These are phyloP conservation scores for Lyophyllum semitale DNA, from an alignment of 768 basidiomycete genomes.

Conservation along the genomic window DNA sequence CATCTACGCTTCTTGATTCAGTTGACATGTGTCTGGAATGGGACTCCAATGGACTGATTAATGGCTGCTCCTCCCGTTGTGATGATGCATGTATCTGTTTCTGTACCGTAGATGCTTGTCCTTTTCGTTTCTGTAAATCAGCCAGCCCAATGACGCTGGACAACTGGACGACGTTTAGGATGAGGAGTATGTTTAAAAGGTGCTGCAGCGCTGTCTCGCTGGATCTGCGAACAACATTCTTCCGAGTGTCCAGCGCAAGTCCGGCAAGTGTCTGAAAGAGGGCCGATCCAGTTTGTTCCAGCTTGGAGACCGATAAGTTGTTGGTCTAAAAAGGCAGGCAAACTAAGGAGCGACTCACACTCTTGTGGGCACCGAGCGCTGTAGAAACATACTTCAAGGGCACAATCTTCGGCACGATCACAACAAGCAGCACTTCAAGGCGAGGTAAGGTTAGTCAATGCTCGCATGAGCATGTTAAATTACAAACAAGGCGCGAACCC, in stretches of 20 bases:
- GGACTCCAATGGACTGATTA: constrained; percentile 13
- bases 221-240: constrained; percentile 25
- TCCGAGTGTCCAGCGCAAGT: constrained; percentile 55
- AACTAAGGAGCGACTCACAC: constrained; percentile 44
- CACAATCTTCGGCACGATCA: constrained; percentile 75
- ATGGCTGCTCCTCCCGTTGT: constrained; percentile 5
- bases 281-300: constrained; percentile 75
- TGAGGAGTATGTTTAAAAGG: constrained; percentile 58
- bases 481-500: constrained; percentile 71
- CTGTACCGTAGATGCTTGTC: constrained; percentile 19
- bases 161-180: constrained; percentile 59
- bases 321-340: background rate
- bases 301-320: constrained; percentile 33
- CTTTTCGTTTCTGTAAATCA: constrained; percentile 46
- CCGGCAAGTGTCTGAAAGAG: constrained; percentile 77
- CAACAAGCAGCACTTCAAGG: constrained; percentile 63
- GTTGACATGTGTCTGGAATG: constrained; percentile 22
- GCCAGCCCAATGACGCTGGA: constrained; percentile 50
- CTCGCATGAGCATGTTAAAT: background rate
- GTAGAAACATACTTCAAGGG: constrained; percentile 74
- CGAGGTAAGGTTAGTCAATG: constrained; percentile 6
- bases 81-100: constrained; percentile 1
- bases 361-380: constrained; percentile 77
- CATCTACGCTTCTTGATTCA: constrained; percentile 14
- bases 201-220: constrained; percentile 44